Evolutionary conservation across 352 stramenopile genomes (phyloP).

Genomic region (Halophytophthora batemanensis): DNA sequence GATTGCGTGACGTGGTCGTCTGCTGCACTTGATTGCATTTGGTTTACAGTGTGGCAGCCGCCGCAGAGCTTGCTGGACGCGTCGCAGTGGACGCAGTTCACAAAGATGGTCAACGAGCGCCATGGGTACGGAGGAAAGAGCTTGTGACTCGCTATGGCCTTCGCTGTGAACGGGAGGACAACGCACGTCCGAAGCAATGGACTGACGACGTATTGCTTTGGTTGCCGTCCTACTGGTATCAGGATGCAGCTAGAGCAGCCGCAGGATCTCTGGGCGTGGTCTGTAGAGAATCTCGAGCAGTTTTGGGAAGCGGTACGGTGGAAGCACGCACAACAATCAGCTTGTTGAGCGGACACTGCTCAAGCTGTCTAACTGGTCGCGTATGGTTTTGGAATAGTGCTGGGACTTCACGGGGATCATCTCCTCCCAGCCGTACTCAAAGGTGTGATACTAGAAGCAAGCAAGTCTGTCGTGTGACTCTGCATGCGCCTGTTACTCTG

Average conservation of each 20-base stretch:
- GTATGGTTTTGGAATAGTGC: constrained; percentile 24
- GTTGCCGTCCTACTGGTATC: not conserved
- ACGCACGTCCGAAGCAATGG: not conserved
- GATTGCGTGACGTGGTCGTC: not conserved
- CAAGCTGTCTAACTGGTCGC: not conserved
- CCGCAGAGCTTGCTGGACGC: constrained; percentile 36
- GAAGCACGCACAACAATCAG: constrained; percentile 4
- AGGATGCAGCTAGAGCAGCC: constrained; percentile 41
- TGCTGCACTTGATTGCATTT: not conserved
- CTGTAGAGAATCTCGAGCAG: constrained; percentile 54
- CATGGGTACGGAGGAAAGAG: constrained; percentile 30
- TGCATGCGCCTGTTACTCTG: not conserved
- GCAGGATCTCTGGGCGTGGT: constrained; percentile 69
- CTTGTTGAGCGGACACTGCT: not conserved
- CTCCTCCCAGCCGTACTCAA: constrained; percentile 47
- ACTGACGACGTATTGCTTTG: not conserved
- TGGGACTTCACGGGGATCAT: constrained; percentile 76
- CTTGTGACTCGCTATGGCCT: not conserved
- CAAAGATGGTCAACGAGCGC: constrained; percentile 50
- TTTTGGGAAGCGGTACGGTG: constrained; percentile 52
- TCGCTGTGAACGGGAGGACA: not conserved
- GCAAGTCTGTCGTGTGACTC: too few relatives aligned
- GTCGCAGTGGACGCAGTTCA: constrained; percentile 73
- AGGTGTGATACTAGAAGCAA: constrained; percentile 9
- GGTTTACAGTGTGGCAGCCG: constrained; percentile 53